These are phyloP conservation scores for Circinella umbellata DNA, from an alignment of 371 early-diverging fungal genomes.

Conservation along the genomic window DNA sequence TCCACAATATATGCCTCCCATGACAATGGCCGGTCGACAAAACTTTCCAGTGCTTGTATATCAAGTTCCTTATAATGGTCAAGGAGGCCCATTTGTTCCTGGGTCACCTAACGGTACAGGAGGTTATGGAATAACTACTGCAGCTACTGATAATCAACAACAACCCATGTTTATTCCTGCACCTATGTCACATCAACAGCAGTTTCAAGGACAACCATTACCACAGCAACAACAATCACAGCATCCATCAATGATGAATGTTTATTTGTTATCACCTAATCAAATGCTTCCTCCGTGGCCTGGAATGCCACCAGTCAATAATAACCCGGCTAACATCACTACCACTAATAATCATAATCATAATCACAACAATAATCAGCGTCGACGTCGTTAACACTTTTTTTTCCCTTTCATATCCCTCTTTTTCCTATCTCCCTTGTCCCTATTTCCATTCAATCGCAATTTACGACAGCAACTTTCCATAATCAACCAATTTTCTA, in stretches of 20 bases:
- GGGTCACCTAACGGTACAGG: neutral
- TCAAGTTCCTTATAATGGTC: constrained; percentile 19
- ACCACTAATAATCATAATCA: neutral
- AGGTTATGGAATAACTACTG: constrained; percentile 6
- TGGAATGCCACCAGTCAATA: constrained; percentile 8
- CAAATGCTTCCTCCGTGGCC: constrained; percentile 16
- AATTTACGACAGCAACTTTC: neutral
- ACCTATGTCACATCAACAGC: neutral
- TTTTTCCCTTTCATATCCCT: neutral
- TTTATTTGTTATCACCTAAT: neutral
- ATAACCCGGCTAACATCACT: neutral
- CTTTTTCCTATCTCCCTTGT: neutral
- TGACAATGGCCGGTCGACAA: constrained; percentile 11
- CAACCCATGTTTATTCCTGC: constrained; percentile 7
- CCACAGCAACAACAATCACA: neutral
- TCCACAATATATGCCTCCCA: neutral
- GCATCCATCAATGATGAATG: constrained; percentile 3
- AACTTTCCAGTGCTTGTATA: constrained; percentile 27
- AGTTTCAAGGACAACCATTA: no score
- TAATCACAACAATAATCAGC: constrained; percentile 9
- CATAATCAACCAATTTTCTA: neutral
- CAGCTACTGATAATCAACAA: constrained; percentile 18
- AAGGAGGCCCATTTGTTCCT: constrained; percentile 5
- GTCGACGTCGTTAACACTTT: constrained; percentile 8
- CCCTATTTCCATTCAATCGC: neutral